Conservation (phyloP, 2,329 filamentous ascomycete species). For the Fusarium nygamai region DNA sequence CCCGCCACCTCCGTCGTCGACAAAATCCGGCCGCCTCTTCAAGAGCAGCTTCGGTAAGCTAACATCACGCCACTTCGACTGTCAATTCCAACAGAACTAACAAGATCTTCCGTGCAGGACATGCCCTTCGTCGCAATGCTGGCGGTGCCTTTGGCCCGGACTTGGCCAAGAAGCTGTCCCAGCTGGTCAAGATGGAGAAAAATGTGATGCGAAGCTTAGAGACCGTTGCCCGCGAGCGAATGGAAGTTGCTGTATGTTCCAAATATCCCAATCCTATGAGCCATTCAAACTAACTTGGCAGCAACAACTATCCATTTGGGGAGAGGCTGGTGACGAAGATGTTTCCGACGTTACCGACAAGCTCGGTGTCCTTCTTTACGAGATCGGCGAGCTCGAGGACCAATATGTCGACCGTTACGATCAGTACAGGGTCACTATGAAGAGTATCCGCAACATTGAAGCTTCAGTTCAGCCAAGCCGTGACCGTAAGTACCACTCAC, state of each 20-base stretch:
- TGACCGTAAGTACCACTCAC: conserved; percentile 74
- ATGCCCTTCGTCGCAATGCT: conserved; percentile 77
- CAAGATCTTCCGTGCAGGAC: conserved; percentile 53
- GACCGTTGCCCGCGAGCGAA: conserved; percentile 91
- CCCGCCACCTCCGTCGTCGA: conserved; percentile 88
- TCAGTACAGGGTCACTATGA: conserved; percentile 98
- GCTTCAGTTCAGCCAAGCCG: conserved; percentile 97
- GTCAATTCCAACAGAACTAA: conserved; percentile 10
- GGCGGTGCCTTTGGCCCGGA: conserved; percentile 85
- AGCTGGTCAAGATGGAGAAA: conserved; percentile 99
- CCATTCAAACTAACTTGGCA: conserved; percentile 50
- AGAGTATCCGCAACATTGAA: conserved; percentile 99
- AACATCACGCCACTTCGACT: neutral
- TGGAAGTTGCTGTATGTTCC: conserved; percentile 91
- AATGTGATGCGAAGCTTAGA: conserved; percentile 99
- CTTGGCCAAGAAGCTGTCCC: conserved; percentile 95
- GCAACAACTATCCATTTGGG: conserved; percentile 99
- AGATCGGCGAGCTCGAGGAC: conserved; percentile 97
- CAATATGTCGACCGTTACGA: conserved; percentile 99
- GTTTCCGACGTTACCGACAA: conserved; percentile 99
- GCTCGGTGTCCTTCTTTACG: conserved; percentile 95
- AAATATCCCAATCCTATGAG: too few relatives aligned
- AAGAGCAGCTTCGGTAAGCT: conserved; percentile 82
- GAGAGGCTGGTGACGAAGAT: conserved; percentile 93
- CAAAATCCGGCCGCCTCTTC: conserved; percentile 90